phyloP scores from a whole-genome alignment of 495 filamentous ascomycete species.

The Astrocystis sublimbata region DNA sequence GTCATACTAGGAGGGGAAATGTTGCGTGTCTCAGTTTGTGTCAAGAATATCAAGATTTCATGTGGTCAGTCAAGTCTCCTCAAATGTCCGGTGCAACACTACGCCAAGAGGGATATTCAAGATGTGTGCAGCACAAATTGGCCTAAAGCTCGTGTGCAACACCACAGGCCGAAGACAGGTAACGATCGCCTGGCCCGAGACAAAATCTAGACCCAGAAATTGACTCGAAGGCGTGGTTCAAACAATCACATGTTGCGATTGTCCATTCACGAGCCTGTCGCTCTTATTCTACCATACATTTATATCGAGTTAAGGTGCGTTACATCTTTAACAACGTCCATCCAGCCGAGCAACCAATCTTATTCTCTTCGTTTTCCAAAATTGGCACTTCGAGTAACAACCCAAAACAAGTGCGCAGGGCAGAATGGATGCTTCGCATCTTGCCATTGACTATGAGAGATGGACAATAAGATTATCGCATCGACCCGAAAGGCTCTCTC shows the following conservation, averaged over 20 bases:
- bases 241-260: too few species aligned
- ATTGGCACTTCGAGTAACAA: background rate
- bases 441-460: background rate
- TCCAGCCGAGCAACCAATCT: background rate
- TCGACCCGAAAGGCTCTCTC: background rate
- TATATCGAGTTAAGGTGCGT: background rate
- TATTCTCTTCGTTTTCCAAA: background rate
- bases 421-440: background rate
- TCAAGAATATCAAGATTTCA: background rate
- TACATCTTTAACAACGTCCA: background rate
- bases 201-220: too few species aligned
- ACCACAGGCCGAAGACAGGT: too few species aligned
- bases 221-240: too few species aligned
- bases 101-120: background rate
- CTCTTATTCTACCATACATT: too few species aligned
- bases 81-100: background rate
- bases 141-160: background rate
- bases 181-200: background rate
- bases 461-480: background rate
- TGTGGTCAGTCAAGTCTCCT: background rate
- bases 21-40: background rate
- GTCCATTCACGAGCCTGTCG: too few species aligned
- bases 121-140: background rate
- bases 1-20: slow-evolving; percentile 1
- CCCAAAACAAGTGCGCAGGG: background rate